Evolutionary conservation across 805 yeast species (phyloP).

Genomic region (Saccharomycodes ludwigii): DNA sequence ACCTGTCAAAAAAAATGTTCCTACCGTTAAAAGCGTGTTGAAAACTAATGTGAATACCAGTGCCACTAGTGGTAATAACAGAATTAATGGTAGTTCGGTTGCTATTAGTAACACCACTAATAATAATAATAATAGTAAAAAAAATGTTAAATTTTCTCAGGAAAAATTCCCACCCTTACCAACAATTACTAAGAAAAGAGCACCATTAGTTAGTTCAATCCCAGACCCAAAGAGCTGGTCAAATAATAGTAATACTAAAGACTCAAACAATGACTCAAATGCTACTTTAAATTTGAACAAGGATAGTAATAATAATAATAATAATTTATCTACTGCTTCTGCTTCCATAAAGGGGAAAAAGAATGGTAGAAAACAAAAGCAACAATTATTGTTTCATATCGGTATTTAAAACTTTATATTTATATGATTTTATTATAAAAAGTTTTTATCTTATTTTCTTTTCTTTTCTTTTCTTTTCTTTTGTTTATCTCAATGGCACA

Average conservation of each 20-base stretch:
- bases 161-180: constrained; percentile 39
- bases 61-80: too few relatives aligned
- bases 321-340: constrained; percentile 12
- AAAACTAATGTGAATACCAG: too few relatives aligned
- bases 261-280: constrained; percentile 5
- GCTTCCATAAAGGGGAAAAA: constrained; percentile 19
- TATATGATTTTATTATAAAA: too few relatives aligned
- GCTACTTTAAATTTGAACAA: constrained; percentile 5
- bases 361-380: constrained; percentile 39
- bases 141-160: constrained; percentile 12
- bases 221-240: constrained; percentile 30
- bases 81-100: constrained; percentile 5
- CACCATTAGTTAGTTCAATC: constrained; percentile 51
- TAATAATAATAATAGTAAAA: constrained; percentile 14
- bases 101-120: constrained; percentile 13
- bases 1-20: constrained; percentile 6
- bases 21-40: too few relatives aligned
- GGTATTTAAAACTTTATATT: constrained; percentile 26
- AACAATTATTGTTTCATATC: constrained; percentile 33
- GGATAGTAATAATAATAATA: constrained; percentile 9
- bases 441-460: too few relatives aligned
- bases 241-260: too few relatives aligned
- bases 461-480: neutral
- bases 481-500: constrained; percentile 36
- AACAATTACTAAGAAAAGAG: constrained; percentile 27